Evolutionary conservation across 192 early-diverging fungal species (phyloP).

Genomic region (Jimgerdemannia lactiflua): DNA sequence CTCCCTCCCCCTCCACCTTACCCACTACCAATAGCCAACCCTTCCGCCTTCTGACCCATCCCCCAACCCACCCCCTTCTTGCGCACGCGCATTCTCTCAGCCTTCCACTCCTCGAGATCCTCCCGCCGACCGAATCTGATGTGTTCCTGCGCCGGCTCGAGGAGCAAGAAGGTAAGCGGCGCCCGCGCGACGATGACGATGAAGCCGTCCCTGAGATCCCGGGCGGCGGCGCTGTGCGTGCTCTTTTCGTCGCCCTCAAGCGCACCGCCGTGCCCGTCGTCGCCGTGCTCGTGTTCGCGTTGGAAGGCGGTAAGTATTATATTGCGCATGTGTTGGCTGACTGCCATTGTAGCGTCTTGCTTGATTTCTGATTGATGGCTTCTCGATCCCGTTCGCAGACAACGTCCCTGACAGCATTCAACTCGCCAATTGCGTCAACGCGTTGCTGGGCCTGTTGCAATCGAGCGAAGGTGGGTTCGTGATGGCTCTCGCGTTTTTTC

Average conservation of each 20-base stretch:
- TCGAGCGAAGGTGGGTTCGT: neutral
- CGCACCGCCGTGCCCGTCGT: constrained; percentile 33
- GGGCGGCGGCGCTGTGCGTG: constrained; percentile 54
- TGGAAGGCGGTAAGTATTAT: constrained; percentile 56
- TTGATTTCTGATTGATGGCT: too few relatives aligned
- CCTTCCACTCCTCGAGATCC: constrained; percentile 26
- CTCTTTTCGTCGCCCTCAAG: constrained; percentile 46
- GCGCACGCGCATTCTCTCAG: constrained; percentile 23
- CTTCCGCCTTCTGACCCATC: constrained; percentile 38
- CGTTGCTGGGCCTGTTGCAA: constrained; percentile 17
- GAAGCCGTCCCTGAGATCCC: constrained; percentile 47
- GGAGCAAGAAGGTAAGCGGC: constrained; percentile 6
- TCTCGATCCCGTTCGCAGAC: constrained; percentile 29
- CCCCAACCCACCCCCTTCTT: constrained; percentile 13
- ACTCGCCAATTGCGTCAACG: constrained; percentile 50
- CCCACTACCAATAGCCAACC: constrained; percentile 44
- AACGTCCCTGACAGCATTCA: constrained; percentile 67
- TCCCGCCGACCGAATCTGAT: constrained; percentile 26
- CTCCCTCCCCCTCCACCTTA: neutral
- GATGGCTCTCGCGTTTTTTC: too few relatives aligned
- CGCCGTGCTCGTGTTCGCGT: constrained; percentile 58
- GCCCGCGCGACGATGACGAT: constrained; percentile 10
- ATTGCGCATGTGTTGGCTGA: too few relatives aligned
- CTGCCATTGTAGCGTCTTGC: too few relatives aligned
- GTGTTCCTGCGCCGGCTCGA: constrained; percentile 4